A percentile compares a stretch with the other conserved stretches of the same genome.
phyloP scores from a whole-genome alignment of 1,284 basidiomycete genomes.

The Ceraceosorus guamensis region DNA sequence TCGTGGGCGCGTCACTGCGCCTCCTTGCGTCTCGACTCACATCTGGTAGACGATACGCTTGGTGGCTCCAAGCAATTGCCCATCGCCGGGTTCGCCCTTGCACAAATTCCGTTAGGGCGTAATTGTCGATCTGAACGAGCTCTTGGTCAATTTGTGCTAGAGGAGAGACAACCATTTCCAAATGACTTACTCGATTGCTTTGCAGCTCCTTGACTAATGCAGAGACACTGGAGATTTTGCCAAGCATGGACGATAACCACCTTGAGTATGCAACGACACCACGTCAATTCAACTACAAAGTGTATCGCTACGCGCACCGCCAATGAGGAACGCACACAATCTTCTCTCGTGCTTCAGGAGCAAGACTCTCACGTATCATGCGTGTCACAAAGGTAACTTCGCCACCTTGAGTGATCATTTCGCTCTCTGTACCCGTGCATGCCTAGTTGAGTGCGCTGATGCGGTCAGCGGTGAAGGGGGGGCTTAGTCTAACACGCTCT shows the following conservation, averaged over 20 bases:
- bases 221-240: conserved; percentile 68
- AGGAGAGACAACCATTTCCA: too few species aligned
- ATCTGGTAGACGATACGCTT: conserved; percentile 1
- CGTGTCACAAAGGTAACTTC: conserved; percentile 68
- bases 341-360: conserved; percentile 17
- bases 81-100: conserved; percentile 82
- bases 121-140: conserved; percentile 61
- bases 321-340: conserved; percentile 1
- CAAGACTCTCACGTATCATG: conserved; percentile 74
- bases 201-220: conserved; percentile 60
- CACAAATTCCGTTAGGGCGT: conserved; percentile 69
- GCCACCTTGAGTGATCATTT: conserved; percentile 80
- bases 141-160: too few species aligned
- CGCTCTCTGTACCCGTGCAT: conserved; percentile 72
- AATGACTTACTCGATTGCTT: conserved; percentile 25
- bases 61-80: conserved; percentile 67
- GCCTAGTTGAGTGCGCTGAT: not conserved
- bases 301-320: not conserved
- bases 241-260: conserved; percentile 88
- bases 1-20: conserved; percentile 4
- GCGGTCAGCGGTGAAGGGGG: too few species aligned
- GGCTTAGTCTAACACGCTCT: too few species aligned
- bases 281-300: not conserved
- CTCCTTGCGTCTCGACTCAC: not conserved
- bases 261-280: not conserved